Conservation (phyloP, 352 stramenopile genomes). For the Phytophthora brassicae region DNA sequence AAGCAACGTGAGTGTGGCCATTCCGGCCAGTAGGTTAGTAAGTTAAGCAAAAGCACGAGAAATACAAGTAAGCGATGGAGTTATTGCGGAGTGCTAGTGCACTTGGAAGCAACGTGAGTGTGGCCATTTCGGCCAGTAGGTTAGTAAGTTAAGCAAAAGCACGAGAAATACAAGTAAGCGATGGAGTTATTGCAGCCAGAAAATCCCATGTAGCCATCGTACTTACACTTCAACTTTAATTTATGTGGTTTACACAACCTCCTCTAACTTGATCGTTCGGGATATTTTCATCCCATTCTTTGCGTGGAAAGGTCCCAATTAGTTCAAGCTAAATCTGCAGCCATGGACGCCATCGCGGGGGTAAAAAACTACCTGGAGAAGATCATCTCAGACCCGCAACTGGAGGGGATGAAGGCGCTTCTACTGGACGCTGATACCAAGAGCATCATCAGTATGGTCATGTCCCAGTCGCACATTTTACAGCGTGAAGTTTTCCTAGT, state of each 20-base stretch:
- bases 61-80: conserved; percentile 1
- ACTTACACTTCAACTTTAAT: conserved; percentile 12
- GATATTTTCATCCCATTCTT: conserved; percentile 20
- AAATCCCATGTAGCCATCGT: too few relatives aligned
- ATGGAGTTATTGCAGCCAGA: conserved; percentile 23
- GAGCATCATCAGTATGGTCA: conserved; percentile 94
- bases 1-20: background rate
- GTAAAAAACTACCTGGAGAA: conserved; percentile 81
- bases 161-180: background rate
- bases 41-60: conserved; percentile 10
- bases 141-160: conserved; percentile 17
- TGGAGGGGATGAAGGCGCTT: conserved; percentile 97
- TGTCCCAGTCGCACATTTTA: conserved; percentile 96
- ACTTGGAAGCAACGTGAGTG: background rate
- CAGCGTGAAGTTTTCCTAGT: conserved; percentile 96
- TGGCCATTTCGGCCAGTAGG: background rate
- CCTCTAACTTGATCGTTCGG: background rate
- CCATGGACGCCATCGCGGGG: conserved; percentile 75
- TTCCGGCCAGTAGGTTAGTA: conserved; percentile 6
- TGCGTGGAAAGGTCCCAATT: conserved; percentile 5
- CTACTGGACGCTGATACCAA: conserved; percentile 95
- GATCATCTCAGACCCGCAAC: conserved; percentile 78
- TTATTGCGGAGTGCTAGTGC: conserved; percentile 30
- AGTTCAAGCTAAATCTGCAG: conserved; percentile 33
- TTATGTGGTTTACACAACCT: background rate